These are phyloP conservation scores for Aspergillus sp. DNA, from an alignment of 2,329 filamentous ascomycete genomes.

Conservation along the genomic window DNA sequence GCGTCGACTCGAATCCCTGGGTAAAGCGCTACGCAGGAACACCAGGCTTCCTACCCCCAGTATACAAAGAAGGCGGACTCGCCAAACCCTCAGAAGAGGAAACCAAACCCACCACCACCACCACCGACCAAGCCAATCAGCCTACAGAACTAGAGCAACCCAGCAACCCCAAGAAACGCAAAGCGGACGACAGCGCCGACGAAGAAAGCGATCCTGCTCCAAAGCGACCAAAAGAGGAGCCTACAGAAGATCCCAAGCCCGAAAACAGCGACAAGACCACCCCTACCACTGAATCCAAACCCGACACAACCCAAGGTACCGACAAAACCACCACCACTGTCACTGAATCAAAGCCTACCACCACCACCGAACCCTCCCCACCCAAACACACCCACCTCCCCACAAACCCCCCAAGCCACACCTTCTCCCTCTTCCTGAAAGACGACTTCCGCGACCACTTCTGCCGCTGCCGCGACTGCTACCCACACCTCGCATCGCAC, in stretches of 20 bases:
- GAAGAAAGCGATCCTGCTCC: constrained; percentile 21
- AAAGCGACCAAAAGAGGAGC: constrained; percentile 54
- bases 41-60: constrained; percentile 73
- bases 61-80: constrained; percentile 54
- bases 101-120: not conserved
- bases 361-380: constrained; percentile 10
- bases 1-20: constrained; percentile 84
- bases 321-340: not conserved
- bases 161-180: constrained; percentile 63
- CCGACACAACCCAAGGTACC: not conserved
- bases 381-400: constrained; percentile 66
- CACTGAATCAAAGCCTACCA: not conserved
- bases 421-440: constrained; percentile 81
- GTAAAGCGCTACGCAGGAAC: constrained; percentile 84
- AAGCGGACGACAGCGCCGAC: constrained; percentile 51
- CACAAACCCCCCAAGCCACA: constrained; percentile 51
- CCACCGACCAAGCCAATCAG: not conserved
- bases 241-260: constrained; percentile 16
- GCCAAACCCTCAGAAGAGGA: constrained; percentile 8
- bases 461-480: constrained; percentile 83
- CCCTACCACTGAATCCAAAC: constrained; percentile 9
- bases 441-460: constrained; percentile 77
- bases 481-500: constrained; percentile 68
- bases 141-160: constrained; percentile 16
- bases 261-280: not conserved